Evolutionary conservation across 2,329 filamentous ascomycete species (phyloP), one percentile per base, ranked within the genome.

Genomic region (Neonectria neomacrospora): DNA sequence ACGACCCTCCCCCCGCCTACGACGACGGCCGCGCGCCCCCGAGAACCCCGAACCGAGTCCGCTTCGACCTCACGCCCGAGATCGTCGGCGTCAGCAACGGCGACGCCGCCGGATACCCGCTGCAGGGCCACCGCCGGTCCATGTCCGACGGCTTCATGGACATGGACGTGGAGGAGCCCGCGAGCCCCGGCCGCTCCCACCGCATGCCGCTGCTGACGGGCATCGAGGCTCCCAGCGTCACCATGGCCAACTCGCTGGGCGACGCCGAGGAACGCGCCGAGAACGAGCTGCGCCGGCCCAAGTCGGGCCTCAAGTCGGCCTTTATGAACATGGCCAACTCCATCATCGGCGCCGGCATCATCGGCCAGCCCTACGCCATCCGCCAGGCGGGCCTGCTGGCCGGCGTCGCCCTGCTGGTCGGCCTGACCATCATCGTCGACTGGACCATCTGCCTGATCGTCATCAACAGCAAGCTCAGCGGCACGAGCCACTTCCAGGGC

Each of bases 261-360:
- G 72, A 75, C 57, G 66, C 67, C 5, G 71, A 71, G 26, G 71
- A 80, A 44, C 84, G 83, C 79, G 84, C 83, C 5, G 83, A 85
- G 71, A 80, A 82, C 34, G 86, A 90, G 75, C 82, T 84, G 59
- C 74, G 75, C 42, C 86, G 94, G 60, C 94, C 95, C 50, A 95
- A 95, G 80, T 97, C 93, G 61, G 91, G 91, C 5, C 85, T 98
- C 80, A 85, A 87, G 66, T 93, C 91, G 76, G 95, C 96, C 3
- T 98, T 99, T 71, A 97, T 98, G 94, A 99, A 99, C 80, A 99
- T 99, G 96, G 95, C 96, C 67, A 99, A 99, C 82, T 96, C 92
- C 73, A 99, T 99, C 77, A 97, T 99, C 70, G 89, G 89, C 41
- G 89, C 89, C 2, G 88, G 89, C 55, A 91, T 91, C 78, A 90